Base-by-base conservation (phyloP, 306 rosid genomes). In the Citrullus colocynthis region DNA sequence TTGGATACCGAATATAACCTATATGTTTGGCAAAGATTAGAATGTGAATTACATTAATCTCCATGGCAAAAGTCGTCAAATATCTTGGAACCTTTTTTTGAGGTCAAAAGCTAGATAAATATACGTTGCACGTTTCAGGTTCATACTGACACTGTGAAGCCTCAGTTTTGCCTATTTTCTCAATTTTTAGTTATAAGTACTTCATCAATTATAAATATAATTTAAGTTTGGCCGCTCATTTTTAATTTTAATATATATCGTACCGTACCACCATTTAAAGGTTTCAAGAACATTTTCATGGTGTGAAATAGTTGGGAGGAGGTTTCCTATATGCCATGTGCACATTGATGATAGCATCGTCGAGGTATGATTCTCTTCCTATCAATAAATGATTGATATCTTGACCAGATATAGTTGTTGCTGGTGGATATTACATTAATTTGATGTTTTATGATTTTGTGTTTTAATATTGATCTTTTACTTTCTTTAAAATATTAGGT, bases 241-340 rank as follows among this genome's bases (percentile, higher is more conserved):
- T 24, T 63, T 63, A 63, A 63, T 63, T 24, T 63, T 63, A 63
- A 63, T 9, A 36, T 63, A 17, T 63, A 16, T 62, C 32, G 9
- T 63, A 34, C 18, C 39, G 5, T 63, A 34, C 24, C 9, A 34
- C 24, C 9, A 41, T 69, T 49, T 87, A 76, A 84, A 91, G 98
- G 96, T 94, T 81, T 81, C 64, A 81, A 89, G 82, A 88, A 59
- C 90, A 60, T 94, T 94, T 89, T 81, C 93, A 15, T 88, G 97
- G 93, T 90, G 96, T 88, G 90, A 90, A 82, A 88, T 91, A 77
- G 90, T 91, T 79, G 98, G 98, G 51, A 91, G 78, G 83, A 81
- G 93, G 75, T 94, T 91, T 83, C 98, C 98, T 44, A 94, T 91
- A 84, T 94, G 98, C 78, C 98, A 89, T 66, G 96, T 94, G 78